Evolutionary conservation across 1,284 basidiomycete genomes (phyloP).

Genomic region (Cutaneotrichosporon sp.): DNA sequence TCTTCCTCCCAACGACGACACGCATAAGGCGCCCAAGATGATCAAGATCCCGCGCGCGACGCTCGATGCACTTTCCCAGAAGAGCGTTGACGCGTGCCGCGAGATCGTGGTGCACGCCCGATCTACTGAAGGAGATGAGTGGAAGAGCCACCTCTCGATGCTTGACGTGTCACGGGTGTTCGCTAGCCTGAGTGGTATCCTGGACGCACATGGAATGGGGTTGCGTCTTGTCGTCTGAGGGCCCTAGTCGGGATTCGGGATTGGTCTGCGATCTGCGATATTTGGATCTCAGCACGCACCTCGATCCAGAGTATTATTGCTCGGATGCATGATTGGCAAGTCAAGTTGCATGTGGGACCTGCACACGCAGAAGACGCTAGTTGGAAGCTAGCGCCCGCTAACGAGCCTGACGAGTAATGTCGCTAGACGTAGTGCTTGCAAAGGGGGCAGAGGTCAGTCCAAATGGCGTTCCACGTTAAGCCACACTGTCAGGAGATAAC

Average conservation of each 20-base stretch:
- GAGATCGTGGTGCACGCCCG: conserved; percentile 20
- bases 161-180: conserved; percentile 19
- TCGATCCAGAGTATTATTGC: not conserved
- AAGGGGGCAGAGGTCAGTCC: not conserved
- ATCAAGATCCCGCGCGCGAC: conserved; percentile 7
- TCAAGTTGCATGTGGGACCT: not conserved
- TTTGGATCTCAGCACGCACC: not conserved
- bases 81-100: conserved; percentile 23
- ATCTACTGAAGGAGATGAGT: not conserved
- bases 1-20: conserved; percentile 1
- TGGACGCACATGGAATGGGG: conserved; percentile 18
- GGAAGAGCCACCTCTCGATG: conserved; percentile 14
- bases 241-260: not conserved
- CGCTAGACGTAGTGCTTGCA: not conserved
- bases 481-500: too few relatives aligned
- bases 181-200: conserved; percentile 11
- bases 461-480: too few relatives aligned
- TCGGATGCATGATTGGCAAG: conserved; percentile 1
- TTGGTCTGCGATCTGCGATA: not conserved
- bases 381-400: not conserved
- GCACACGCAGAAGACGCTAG: not conserved
- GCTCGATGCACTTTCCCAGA: conserved; percentile 13
- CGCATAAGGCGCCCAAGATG: conserved; percentile 8
- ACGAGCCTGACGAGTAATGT: not conserved
- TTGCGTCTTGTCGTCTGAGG: conserved; percentile 14